Base-by-base conservation (phyloP, 345 rosid genomes). In the Euphorbia peplus region DNA sequence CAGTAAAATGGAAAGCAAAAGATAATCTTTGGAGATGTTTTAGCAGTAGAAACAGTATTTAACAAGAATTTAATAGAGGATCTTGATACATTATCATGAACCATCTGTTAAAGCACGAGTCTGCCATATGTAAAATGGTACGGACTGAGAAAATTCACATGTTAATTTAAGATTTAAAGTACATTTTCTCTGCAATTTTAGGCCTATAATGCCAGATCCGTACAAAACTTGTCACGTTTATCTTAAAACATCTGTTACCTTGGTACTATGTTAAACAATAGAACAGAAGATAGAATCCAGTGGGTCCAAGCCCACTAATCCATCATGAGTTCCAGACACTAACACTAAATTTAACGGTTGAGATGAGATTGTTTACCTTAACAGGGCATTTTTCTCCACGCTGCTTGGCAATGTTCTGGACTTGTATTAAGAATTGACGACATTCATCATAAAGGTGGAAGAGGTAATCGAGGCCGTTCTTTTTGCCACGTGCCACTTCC, bases 361-460 rank as follows among this genome's bases (percentile, higher is more conserved):
- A 63, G 47, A 58, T 63, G 12, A n/a, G n/a, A n/a, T 37, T 14
- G 16, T 56, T 25, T 69, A 93, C 98, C 96, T 95, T 95, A 16
- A 95, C 86, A 75, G 99, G 99, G 75, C 99, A 95, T 81, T 95
- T 95, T 64, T 95, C 99, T 53, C 99, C 99, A 3, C 95, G 89
- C 64, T 95, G 95, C 74, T 91, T 91, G 67, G 98, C 97, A 18
- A 90, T 86, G 62, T 82, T 86, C 71, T 95, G 99, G 57, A 95
- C 99, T 74, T 91, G 97, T 77, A 90, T 75, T 76, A 95, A 81
- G 77, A 95, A 95, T 56, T 95, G 97, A 13, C 96, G 91, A 80
- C 99, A 95, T 77, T 90, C 97, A 63, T 95, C 99, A 76, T 91
- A 95, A 71, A 95, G 88, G 44, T 91, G 96, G 88, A 95, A 95